Base-by-base conservation (phyloP, 495 filamentous ascomycete genomes). In the Penicillium pancosmium region DNA sequence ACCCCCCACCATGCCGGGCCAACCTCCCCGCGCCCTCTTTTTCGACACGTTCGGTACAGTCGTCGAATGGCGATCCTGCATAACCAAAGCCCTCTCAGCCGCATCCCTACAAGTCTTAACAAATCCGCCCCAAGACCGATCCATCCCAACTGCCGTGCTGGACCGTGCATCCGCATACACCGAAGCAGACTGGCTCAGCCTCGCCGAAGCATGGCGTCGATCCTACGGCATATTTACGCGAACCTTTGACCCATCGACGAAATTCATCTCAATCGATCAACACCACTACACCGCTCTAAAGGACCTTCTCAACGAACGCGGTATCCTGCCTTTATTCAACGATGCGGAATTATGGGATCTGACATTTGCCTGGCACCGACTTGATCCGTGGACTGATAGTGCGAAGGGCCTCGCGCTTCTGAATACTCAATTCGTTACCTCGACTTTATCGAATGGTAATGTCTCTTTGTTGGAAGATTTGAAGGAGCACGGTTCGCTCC, bases 381-480 rank as follows among this genome's bases (percentile, higher is more conserved):
- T 95, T 0, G 75, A 78, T 27, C 86, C 88, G 2, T 93, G 89
- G 89, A 56, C 79, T 1, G 90, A 93, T 65, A 82, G 83, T 33
- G 72, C 75, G 5, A 50, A 47, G 0, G 90, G 88, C 3, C 68
- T 93, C 23, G 62, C 67, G 11, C 70, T 71, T 43, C 74, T 93
- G 36, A 85, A 82, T 50, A 72, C 63, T 0, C 72, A 72, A 21
- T 86, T 84, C 69, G 71, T 73, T 27, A 89, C 86, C 0, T 80
- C 79, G 50, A 91, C 87, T 1, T 76, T 93, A 33, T 88, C 86
- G 15, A 93, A 95, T 65, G 90, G 88, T 48, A 93, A 93, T 71
- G 62, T 82, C 11, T 70, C 76, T 8, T 78, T 92, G 34, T 74
- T 93, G 35, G 60, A 78, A n/a, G 90, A 92, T 67, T 78, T 93